Base-by-base conservation (phyloP, 140 eudicot genomes). In the Ambrosia hybrid region DNA sequence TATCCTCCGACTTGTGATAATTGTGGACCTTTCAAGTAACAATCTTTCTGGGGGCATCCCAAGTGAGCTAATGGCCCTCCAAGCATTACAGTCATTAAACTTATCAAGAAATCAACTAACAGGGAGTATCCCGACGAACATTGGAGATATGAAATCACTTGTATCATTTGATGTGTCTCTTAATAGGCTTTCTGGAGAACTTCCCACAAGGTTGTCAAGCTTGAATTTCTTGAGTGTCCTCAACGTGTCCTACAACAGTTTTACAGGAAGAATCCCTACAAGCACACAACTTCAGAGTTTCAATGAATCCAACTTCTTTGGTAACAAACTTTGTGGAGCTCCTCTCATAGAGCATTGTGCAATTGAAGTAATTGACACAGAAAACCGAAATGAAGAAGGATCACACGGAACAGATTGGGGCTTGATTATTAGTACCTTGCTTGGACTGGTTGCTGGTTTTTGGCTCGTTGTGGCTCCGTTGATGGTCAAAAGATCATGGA, bases 11-110 rank as follows among this genome's bases (percentile, higher is more conserved):
- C 12, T 65, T 0, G 78, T 81, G 36, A 65, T 13, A 68, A 0
- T n/a, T 38, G 4, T 81, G 12, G 84, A 80, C 53, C 81, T 80
- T 39, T 80, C 84, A 6, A 13, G 52, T 73, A 80, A 80, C 74
- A 49, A 76, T 8, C 5, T 81, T 34, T 49, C 30, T 45, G 85
- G 85, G 15, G 7, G 8, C 34, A 81, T 81, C 4, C 85, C 85
- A 2, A 46, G 37, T 14, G 81, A 81, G 68, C 52, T 81, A 45
- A 65, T 10, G 48, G 26, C n/a, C 57, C 81, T 81, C 9, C 14
- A 12, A 15, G 70, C 49, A 1, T 57, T 81, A 30, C 36, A 34
- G 1, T 76, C 81, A 0, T 52, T 80, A 10, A 76, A 80, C 15
- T 15, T 80, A 41, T 80, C 85, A 63, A 58, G 75, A 58, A 81